These are phyloP conservation scores for Moesziomyces parantarcticus DNA, from an alignment of 1,284 basidiomycete genomes.

Conservation along the genomic window DNA sequence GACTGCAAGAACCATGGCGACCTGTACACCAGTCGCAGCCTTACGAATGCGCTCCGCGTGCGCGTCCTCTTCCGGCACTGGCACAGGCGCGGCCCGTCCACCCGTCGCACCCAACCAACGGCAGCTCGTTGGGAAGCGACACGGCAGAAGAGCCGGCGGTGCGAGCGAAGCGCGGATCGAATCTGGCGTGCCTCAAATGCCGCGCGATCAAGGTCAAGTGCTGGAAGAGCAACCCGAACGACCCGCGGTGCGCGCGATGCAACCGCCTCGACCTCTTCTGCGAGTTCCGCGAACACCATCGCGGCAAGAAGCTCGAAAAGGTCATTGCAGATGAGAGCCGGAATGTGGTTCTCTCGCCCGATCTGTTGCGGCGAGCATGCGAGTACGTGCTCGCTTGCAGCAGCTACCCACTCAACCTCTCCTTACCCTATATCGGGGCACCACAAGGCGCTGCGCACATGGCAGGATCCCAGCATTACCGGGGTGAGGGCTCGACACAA, in stretches of 20 bases:
- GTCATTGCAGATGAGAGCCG: slow-evolving; percentile 41
- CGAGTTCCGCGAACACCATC: slow-evolving; percentile 48
- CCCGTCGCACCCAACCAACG: background rate
- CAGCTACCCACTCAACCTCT: slow-evolving; percentile 36
- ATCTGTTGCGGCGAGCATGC: slow-evolving; percentile 22
- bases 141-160: background rate
- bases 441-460: background rate
- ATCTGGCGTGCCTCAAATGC: slow-evolving; percentile 49
- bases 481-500: background rate
- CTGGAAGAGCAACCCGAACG: slow-evolving; percentile 41
- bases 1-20: too few relatives aligned
- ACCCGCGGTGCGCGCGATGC: slow-evolving; percentile 37
- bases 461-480: too few relatives aligned
- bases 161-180: slow-evolving; percentile 41
- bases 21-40: too few relatives aligned
- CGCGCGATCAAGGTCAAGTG: slow-evolving; percentile 51
- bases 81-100: too few relatives aligned
- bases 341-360: slow-evolving; percentile 20
- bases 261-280: slow-evolving; percentile 43
- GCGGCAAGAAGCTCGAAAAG: slow-evolving; percentile 47
- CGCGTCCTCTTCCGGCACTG: too few relatives aligned
- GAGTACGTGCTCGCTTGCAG: slow-evolving; percentile 20
- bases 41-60: too few relatives aligned
- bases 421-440: slow-evolving; percentile 6
- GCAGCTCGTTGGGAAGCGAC: background rate